phyloP scores from a whole-genome alignment of 495 filamentous ascomycete genomes.

The Hypoxylon crocopeplum region DNA sequence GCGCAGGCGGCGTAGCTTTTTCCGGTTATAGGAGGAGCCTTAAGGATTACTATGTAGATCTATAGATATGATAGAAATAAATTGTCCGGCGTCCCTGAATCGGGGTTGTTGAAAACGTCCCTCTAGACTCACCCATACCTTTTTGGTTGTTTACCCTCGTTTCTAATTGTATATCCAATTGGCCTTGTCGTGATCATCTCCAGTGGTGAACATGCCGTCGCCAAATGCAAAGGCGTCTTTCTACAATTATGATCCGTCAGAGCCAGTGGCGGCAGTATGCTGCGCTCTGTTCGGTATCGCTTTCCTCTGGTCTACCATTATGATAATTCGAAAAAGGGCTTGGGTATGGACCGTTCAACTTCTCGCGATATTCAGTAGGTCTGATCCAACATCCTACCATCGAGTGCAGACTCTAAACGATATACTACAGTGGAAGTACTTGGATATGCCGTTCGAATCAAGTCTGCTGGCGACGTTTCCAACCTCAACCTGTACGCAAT shows the following conservation, averaged over 20 bases:
- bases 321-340: slow-evolving; percentile 50
- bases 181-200: background rate
- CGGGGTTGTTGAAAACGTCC: no score
- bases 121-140: no score
- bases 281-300: slow-evolving; percentile 40
- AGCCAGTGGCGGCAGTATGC: slow-evolving; percentile 37
- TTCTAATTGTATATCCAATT: background rate
- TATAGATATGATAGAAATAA: no score
- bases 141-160: background rate
- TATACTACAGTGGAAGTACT: slow-evolving; percentile 50
- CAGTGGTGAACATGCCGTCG: slow-evolving; percentile 15
- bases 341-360: slow-evolving; percentile 58
- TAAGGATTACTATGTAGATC: no score
- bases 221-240: slow-evolving; percentile 15
- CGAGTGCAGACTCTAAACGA: background rate
- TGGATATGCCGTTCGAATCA: slow-evolving; percentile 51
- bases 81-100: background rate
- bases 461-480: slow-evolving; percentile 43
- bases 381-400: background rate
- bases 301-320: slow-evolving; percentile 46
- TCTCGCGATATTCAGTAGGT: slow-evolving; percentile 52
- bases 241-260: slow-evolving; percentile 43
- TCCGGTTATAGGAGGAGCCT: no score
- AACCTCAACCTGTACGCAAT: slow-evolving; percentile 42
- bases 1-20: no score